Evolutionary conservation across 352 stramenopile species (phyloP).

Genomic region (Pythium phragmitis): DNA sequence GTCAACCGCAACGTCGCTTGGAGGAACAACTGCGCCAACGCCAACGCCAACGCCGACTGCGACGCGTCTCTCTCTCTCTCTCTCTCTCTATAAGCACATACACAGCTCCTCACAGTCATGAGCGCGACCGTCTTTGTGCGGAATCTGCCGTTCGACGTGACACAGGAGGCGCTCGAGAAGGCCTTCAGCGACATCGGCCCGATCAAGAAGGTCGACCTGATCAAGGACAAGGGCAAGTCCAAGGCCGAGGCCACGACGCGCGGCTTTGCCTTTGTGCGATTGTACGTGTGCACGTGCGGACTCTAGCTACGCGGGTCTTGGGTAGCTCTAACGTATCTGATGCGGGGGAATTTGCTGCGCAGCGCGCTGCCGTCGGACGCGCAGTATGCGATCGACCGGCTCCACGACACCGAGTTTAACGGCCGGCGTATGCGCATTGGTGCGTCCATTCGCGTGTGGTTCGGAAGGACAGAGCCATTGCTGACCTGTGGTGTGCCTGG

Average conservation of each 20-base stretch:
- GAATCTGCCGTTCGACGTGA: conserved; percentile 85
- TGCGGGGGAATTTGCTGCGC: conserved; percentile 4
- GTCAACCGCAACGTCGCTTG: conserved; percentile 17
- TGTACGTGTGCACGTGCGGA: conserved; percentile 45
- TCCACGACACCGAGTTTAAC: conserved; percentile 74
- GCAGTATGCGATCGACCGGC: conserved; percentile 63
- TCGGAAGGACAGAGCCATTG: no score
- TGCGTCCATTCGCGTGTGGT: conserved; percentile 27
- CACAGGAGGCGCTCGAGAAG: conserved; percentile 82
- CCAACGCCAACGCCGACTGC: not conserved
- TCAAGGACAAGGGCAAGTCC: conserved; percentile 86
- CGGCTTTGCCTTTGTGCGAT: conserved; percentile 86
- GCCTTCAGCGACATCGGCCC: conserved; percentile 80
- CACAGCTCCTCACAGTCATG: conserved; percentile 18
- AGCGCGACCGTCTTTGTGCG: conserved; percentile 78
- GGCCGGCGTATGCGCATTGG: conserved; percentile 81
- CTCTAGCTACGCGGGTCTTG: not conserved
- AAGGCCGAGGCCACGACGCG: conserved; percentile 81
- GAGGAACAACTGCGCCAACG: not conserved
- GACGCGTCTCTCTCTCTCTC: conserved; percentile 7
- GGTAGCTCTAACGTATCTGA: conserved; percentile 5
- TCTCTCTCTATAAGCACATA: not conserved
- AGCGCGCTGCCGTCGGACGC: conserved; percentile 78
- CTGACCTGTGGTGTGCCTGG: not conserved
- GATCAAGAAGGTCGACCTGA: conserved; percentile 86